A percentile compares a stretch with the other conserved stretches of the same genome.
Conservation (phyloP, 2,329 filamentous ascomycete species). For the Stagonosporopsis rhizophila region DNA sequence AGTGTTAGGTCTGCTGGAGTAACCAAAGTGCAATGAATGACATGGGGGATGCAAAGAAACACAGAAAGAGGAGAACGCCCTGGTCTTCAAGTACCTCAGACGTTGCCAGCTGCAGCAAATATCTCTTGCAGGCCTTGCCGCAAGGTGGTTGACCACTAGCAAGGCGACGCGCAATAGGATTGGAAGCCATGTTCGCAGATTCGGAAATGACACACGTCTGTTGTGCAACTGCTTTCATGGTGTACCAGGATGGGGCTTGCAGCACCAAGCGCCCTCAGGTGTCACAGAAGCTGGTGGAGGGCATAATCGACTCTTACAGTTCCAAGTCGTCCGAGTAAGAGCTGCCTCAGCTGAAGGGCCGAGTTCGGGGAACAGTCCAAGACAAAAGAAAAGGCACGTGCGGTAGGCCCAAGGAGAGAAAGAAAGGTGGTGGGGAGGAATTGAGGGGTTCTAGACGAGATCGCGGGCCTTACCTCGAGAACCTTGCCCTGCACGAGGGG, state of each 20-base stretch:
- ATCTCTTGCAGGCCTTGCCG: slow-evolving; percentile 39
- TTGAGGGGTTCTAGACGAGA: slow-evolving; percentile 21
- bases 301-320: slow-evolving; percentile 17
- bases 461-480: slow-evolving; percentile 39
- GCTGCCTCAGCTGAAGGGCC: slow-evolving; percentile 15
- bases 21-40: slow-evolving; percentile 4
- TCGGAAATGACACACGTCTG: slow-evolving; percentile 42
- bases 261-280: slow-evolving; percentile 33
- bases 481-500: slow-evolving; percentile 30
- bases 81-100: slow-evolving; percentile 44
- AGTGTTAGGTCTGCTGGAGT: slow-evolving; percentile 31
- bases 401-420: neutral
- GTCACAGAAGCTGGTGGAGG: slow-evolving; percentile 30
- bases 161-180: slow-evolving; percentile 27
- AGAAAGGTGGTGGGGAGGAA: slow-evolving; percentile 23
- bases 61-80: slow-evolving; percentile 35
- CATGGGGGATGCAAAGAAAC: slow-evolving; percentile 29
- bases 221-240: slow-evolving; percentile 43
- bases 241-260: slow-evolving; percentile 43
- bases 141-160: slow-evolving; percentile 42
- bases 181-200: slow-evolving; percentile 40
- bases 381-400: slow-evolving; percentile 16
- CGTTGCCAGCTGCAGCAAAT: slow-evolving; percentile 38
- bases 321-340: slow-evolving; percentile 9
- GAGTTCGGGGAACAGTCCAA: slow-evolving; percentile 5